Evolutionary conservation across 73 alveolate species (phyloP).

Genomic region (Paramecium sexaurelia): DNA sequence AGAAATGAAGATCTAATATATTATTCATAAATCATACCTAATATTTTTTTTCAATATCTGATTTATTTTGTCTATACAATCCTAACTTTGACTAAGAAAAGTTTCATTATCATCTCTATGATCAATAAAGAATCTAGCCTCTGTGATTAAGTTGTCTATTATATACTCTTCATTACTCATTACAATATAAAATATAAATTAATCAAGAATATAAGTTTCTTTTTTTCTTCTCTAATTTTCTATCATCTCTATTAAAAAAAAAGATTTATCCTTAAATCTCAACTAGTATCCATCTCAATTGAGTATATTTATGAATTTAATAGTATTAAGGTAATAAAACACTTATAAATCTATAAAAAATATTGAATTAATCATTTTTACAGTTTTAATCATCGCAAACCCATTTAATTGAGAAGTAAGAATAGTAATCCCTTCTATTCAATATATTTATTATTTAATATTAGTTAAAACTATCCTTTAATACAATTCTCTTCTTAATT

Average conservation of each 20-base stretch:
- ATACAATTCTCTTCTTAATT: too few relatives aligned
- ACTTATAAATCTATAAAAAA: too few relatives aligned
- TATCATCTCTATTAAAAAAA: neutral
- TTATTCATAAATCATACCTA: neutral
- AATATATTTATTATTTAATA: too few relatives aligned
- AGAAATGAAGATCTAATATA: neutral
- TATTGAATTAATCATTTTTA: too few relatives aligned
- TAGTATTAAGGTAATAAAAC: too few relatives aligned
- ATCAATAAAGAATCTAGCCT: slow-evolving; percentile 48
- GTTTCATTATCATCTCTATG: slow-evolving; percentile 50
- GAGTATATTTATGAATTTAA: neutral
- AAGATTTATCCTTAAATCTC: too few relatives aligned
- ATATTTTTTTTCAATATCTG: slow-evolving; percentile 11
- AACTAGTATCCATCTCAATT: too few relatives aligned
- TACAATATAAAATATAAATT: neutral
- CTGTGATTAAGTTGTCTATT: slow-evolving; percentile 15
- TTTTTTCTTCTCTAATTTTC: slow-evolving; percentile 8
- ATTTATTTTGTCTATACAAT: slow-evolving; percentile 21
- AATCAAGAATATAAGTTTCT: neutral
- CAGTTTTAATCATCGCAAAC: too few relatives aligned
- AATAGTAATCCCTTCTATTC: too few relatives aligned
- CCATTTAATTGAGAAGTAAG: too few relatives aligned
- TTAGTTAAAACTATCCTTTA: too few relatives aligned
- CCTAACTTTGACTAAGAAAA: slow-evolving; percentile 14
- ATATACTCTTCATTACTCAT: too few relatives aligned